Evolutionary conservation across 768 basidiomycete species (phyloP), one percentile per base, ranked within the genome.

Genomic region (Dioszegia aurantiaca): DNA sequence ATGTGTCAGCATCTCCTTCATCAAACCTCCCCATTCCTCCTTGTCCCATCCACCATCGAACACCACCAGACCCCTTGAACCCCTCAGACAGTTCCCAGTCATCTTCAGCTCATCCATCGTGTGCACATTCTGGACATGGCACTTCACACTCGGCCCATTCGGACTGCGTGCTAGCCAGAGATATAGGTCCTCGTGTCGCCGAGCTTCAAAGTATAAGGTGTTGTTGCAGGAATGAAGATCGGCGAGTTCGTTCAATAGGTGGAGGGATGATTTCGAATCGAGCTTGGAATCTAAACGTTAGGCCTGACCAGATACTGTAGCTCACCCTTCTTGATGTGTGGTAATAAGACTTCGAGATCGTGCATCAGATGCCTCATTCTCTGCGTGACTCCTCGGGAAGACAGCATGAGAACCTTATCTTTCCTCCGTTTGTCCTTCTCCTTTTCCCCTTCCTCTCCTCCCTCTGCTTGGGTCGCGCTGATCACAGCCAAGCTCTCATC

Each of bases 41-140:
- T 88, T 84, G 44, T 97, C 90, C 77, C 95, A 98, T 41, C 81
- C 84, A 60, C 86, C 83, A 78, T 95, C 93, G 75, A 99, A 99
- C 73, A 88, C 89, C 63, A 98, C 79, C 54, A 98, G 79, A 4
- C 93, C 94, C 53, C 95, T 80, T 70, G 89, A 89, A 17, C 95
- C 95, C 78, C 94, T 95, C 65, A 99, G 78, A 77, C 95, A 99
- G 77, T 99, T 98, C 30, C 95, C 95, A 6, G 92, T 94, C 93
- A 99, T 89, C 80, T 98, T 98, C 64, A 99, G 82, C 77, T 99
- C 95, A 79, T 98, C 95, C 95, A 98, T 98, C 41, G 95, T 99
- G 77, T 99, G 95, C 55, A 94, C 82, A 73, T 98, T 99, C 78
- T 95, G 93, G 16, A 97, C 94, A 72, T 98, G 95, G 81, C 97